Conservation (phyloP, 1,284 basidiomycete genomes). For the Bondarzewia mesenterica region DNA sequence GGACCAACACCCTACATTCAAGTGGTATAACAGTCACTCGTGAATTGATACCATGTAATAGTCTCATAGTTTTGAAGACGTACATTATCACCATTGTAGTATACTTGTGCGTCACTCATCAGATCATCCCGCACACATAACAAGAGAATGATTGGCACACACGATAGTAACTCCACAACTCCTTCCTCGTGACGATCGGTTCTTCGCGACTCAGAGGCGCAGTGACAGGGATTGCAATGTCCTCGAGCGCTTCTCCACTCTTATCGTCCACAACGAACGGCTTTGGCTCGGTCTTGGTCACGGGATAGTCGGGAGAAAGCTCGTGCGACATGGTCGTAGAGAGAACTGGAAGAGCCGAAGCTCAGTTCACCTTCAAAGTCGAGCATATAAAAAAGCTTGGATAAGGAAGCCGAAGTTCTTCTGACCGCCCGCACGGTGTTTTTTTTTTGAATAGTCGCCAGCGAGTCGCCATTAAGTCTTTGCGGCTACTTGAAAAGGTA, state of each 20-base stretch:
- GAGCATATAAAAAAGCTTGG: too few relatives aligned
- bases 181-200: constrained; percentile 49
- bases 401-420: too few relatives aligned
- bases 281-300: constrained; percentile 1
- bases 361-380: too few relatives aligned
- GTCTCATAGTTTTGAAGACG: constrained; percentile 9
- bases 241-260: background rate
- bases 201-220: constrained; percentile 35
- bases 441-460: too few relatives aligned
- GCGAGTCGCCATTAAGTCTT: too few relatives aligned
- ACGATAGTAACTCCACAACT: constrained; percentile 73
- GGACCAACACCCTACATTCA: constrained; percentile 48
- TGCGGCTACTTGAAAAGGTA: too few relatives aligned
- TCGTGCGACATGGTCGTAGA: background rate
- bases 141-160: constrained; percentile 15
- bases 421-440: too few relatives aligned
- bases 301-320: background rate
- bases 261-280: background rate
- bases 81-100: constrained; percentile 68
- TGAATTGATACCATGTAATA: background rate
- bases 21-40: background rate
- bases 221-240: constrained; percentile 17
- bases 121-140: background rate
- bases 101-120: constrained; percentile 32
- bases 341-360: too few relatives aligned